Evolutionary conservation across 169 alveolate species (phyloP), one percentile per base, ranked within the genome.

Genomic region (Plasmodium gonderi): DNA sequence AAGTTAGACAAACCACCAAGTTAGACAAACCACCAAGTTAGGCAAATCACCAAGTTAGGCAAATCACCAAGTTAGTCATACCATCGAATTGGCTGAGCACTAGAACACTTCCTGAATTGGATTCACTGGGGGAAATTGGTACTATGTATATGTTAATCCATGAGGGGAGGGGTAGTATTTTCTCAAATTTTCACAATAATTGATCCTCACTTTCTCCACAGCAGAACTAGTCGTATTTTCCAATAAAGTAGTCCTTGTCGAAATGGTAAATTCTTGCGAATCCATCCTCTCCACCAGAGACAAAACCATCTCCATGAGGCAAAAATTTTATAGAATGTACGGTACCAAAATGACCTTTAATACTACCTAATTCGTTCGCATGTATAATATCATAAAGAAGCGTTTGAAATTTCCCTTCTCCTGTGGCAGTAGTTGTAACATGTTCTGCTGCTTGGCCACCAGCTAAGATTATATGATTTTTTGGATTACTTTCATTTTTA

Each of bases 301-400:
- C 99, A 92, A 97, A 98, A 38, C 98, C 97, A 82, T 93, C 92
- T 23, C 99, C 99, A 91, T 97, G 99, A 2, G 99, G 98, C 64
- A 97, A 92, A 91, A 97, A 96, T 29, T 97, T 98, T 40, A 98
- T 89, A 42, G 99, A 95, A 95, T 98, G 98, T 72, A 98, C 98
- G 12, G 99, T 98, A 54, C 99, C 99, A 95, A 98, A 98, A 96
- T 98, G 99, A 9, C 99, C 99, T 93, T 96, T 97, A 83, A 98
- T 95, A 65, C 98, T 97, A 9, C 99, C 99, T 26, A 98, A 83
- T 89, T 98, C 99, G 40, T 95, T 95, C 80, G 97, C 99, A 92
- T 96, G 97, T 49, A 98, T 97, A 93, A 98, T 95, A 90, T 98
- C 98, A 94, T 95, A 95, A 26, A 98, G 92, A 20, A 97, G 95